Base-by-base conservation (phyloP, 2,329 filamentous ascomycete genomes). In the Didymella segeticola region DNA sequence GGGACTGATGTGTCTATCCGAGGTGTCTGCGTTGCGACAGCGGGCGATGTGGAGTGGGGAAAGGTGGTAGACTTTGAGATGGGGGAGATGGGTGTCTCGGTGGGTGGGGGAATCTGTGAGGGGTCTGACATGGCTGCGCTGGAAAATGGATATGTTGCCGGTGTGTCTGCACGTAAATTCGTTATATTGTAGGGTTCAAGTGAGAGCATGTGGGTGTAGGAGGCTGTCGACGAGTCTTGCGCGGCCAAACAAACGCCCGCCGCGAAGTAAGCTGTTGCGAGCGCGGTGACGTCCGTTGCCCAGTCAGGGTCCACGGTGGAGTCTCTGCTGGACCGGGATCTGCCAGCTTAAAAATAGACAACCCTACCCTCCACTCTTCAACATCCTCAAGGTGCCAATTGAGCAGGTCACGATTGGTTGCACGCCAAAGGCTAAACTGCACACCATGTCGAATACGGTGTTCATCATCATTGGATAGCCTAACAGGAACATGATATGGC, bases 1-100 rank as follows among this genome's bases (percentile, higher is more conserved):
- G 74, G 75, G 2, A 73, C 70, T 5, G 63, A 66, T 1, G 74
- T 71, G 5, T 74, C 71, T 56, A 80, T 73, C 31, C 72, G 67
- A 0, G 72, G 68, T 6, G 68, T 68, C 19, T 63, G 58, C 7
- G 71, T 57, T 15, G 62, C 33, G 10, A 62, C 64, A 6, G 65
- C 53, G 2, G 60, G 45, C 4, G 59, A 61, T 0, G 70, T 69
- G n/a, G 68, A 66, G 52, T 72, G 65, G 4, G 65, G 56, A 34
- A 72, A 72, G 2, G 62, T 56, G n/a, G 23, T 19, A 7, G 43
- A 56, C 9, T 58, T 63, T 5, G 50, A 34, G 45, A 69, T 41
- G 30, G 71, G 67, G 15, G 67, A 66, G 26, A 67, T 56, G 27
- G 68, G 65, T 12, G 57, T 53, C 17, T 33, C 42, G 5, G 46